Evolutionary conservation across 2,329 filamentous ascomycete genomes (phyloP).

Genomic region (Dendryphion nanum): DNA sequence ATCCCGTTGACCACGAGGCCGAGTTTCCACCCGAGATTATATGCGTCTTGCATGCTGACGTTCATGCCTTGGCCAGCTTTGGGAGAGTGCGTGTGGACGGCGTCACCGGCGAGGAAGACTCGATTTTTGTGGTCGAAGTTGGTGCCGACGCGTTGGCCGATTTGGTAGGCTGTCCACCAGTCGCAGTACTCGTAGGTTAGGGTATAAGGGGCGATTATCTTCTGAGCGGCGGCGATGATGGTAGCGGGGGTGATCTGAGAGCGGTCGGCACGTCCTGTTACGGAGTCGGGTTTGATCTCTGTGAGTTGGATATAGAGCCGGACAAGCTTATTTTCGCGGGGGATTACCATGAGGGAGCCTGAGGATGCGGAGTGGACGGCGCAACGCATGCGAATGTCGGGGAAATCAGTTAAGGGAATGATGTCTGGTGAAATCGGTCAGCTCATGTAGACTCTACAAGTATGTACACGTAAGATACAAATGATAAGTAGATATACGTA

Average conservation of each 20-base stretch:
- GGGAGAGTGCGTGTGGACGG: slow-evolving; percentile 57
- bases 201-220: slow-evolving; percentile 66
- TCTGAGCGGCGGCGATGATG: slow-evolving; percentile 62
- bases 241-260: slow-evolving; percentile 62
- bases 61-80: slow-evolving; percentile 74
- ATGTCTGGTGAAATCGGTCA: slow-evolving; percentile 42
- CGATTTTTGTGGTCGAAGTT: slow-evolving; percentile 57
- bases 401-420: slow-evolving; percentile 57
- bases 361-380: slow-evolving; percentile 56
- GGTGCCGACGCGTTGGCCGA: slow-evolving; percentile 63
- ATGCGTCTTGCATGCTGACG: slow-evolving; percentile 66
- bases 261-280: slow-evolving; percentile 52
- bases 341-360: slow-evolving; percentile 65
- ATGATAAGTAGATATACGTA: too few relatives aligned
- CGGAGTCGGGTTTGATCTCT: slow-evolving; percentile 43
- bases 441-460: background rate
- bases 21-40: slow-evolving; percentile 60
- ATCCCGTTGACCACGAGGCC: slow-evolving; percentile 48
- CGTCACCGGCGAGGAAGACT: slow-evolving; percentile 70
- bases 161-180: slow-evolving; percentile 69
- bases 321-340: slow-evolving; percentile 62
- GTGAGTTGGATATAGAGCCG: slow-evolving; percentile 65
- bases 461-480: background rate
- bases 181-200: slow-evolving; percentile 63
- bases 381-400: slow-evolving; percentile 59